These are phyloP conservation scores for Saccharomyces eubayanus DNA, from an alignment of 805 yeast genomes.

Conservation along the genomic window DNA sequence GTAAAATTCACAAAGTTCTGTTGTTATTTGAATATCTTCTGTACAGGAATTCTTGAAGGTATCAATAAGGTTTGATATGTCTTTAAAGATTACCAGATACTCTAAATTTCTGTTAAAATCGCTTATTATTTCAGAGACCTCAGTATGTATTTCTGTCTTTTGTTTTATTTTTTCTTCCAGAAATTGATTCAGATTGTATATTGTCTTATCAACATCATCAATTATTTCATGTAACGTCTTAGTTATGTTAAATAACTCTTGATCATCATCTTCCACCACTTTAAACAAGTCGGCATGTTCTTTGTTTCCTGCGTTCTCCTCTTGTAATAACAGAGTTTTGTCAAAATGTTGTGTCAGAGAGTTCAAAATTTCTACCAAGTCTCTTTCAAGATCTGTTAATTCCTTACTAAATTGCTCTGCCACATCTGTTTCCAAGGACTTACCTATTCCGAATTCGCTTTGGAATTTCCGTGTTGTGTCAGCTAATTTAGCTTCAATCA, in stretches of 20 bases:
- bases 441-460: conserved; percentile 16
- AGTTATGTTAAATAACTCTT: conserved; percentile 51
- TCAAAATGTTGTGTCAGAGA: conserved; percentile 78
- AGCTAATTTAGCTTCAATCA: conserved; percentile 20
- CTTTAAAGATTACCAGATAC: conserved; percentile 24
- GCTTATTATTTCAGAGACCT: conserved; percentile 12
- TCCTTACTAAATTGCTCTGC: conserved; percentile 37
- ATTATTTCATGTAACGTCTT: conserved; percentile 37
- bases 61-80: conserved; percentile 26
- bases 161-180: conserved; percentile 20
- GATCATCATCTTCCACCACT: conserved; percentile 44
- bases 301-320: conserved; percentile 17
- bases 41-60: conserved; percentile 28
- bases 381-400: conserved; percentile 47
- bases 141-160: conserved; percentile 8
- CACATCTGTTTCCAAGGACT: background rate
- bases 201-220: conserved; percentile 20
- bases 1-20: conserved; percentile 42
- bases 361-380: conserved; percentile 58
- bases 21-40: conserved; percentile 20
- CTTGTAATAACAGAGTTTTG: conserved; percentile 46
- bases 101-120: conserved; percentile 25
- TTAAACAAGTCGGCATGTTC: conserved; percentile 36
- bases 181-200: conserved; percentile 23
- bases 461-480: conserved; percentile 13